A percentile compares a stretch with the other conserved stretches of the same genome.
phyloP scores from a whole-genome alignment of 2,329 filamentous ascomycete species.

The Neofusicoccum sp. region DNA sequence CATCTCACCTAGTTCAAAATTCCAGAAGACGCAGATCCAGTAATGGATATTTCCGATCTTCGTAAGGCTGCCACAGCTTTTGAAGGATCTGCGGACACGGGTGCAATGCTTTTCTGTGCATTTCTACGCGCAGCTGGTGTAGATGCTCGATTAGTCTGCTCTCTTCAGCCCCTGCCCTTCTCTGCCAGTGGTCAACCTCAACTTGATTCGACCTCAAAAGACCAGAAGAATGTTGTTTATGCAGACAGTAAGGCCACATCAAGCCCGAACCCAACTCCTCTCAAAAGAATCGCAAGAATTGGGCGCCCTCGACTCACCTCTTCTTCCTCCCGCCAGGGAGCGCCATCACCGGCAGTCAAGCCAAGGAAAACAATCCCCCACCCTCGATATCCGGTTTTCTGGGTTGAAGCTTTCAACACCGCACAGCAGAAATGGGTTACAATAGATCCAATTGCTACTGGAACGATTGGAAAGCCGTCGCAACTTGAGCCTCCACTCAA shows the following conservation, averaged over 20 bases:
- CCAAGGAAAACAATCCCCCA: slow-evolving; percentile 3
- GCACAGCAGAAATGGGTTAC: slow-evolving; percentile 90
- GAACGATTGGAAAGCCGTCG: slow-evolving; percentile 70
- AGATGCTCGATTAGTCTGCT: slow-evolving; percentile 81
- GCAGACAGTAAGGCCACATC: not conserved
- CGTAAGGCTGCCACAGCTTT: slow-evolving; percentile 65
- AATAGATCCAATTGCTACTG: slow-evolving; percentile 80
- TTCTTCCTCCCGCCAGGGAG: not conserved
- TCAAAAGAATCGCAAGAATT: slow-evolving; percentile 15
- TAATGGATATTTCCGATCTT: slow-evolving; percentile 72
- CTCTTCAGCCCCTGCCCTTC: slow-evolving; percentile 78
- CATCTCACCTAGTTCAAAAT: slow-evolving; percentile 50
- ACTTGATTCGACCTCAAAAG: slow-evolving; percentile 26
- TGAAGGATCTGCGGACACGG: slow-evolving; percentile 82
- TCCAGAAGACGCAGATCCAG: slow-evolving; percentile 64
- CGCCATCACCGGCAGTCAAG: not conserved
- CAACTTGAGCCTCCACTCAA: slow-evolving; percentile 79
- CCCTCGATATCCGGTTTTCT: slow-evolving; percentile 73
- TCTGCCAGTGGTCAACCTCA: slow-evolving; percentile 38
- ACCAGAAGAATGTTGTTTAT: slow-evolving; percentile 26
- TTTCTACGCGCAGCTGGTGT: slow-evolving; percentile 80
- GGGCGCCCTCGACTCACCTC: not conserved
- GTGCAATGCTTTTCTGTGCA: slow-evolving; percentile 87
- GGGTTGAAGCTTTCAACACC: slow-evolving; percentile 87
- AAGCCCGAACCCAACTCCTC: not conserved